Conservation (phyloP, 306 rosid genomes). For the Cicer yamashitae region DNA sequence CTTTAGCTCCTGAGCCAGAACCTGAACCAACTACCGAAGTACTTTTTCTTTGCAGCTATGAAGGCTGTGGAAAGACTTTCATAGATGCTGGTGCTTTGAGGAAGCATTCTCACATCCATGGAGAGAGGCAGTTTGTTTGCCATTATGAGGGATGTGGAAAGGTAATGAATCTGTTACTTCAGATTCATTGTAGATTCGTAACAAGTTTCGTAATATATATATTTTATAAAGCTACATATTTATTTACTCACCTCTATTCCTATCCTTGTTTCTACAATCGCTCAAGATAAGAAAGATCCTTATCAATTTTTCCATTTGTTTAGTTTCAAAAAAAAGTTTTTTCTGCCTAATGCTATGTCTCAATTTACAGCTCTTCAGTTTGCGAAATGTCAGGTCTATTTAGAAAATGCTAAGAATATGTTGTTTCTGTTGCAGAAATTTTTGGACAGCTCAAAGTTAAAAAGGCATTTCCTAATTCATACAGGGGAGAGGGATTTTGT, state of each 20-base stretch:
- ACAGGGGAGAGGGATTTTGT: constrained; percentile 94
- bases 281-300: constrained; percentile 2
- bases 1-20: constrained; percentile 80
- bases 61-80: constrained; percentile 94
- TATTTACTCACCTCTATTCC: background rate
- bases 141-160: constrained; percentile 94
- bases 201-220: background rate
- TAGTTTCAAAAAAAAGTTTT: background rate
- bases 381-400: constrained; percentile 61
- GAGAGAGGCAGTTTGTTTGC: constrained; percentile 90
- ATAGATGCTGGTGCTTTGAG: constrained; percentile 98
- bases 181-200: background rate
- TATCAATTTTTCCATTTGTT: background rate
- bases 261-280: background rate
- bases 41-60: constrained; percentile 96
- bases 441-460: constrained; percentile 97
- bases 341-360: constrained; percentile 3
- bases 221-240: background rate
- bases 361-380: constrained; percentile 1
- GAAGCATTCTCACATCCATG: constrained; percentile 98
- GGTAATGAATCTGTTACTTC: constrained; percentile 54
- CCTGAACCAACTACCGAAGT: constrained; percentile 98
- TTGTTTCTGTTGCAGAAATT: constrained; percentile 79
- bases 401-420: constrained; percentile 57
- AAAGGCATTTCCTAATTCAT: constrained; percentile 93